phyloP scores from a whole-genome alignment of 345 rosid genomes.

The Hypericum androsaemum region DNA sequence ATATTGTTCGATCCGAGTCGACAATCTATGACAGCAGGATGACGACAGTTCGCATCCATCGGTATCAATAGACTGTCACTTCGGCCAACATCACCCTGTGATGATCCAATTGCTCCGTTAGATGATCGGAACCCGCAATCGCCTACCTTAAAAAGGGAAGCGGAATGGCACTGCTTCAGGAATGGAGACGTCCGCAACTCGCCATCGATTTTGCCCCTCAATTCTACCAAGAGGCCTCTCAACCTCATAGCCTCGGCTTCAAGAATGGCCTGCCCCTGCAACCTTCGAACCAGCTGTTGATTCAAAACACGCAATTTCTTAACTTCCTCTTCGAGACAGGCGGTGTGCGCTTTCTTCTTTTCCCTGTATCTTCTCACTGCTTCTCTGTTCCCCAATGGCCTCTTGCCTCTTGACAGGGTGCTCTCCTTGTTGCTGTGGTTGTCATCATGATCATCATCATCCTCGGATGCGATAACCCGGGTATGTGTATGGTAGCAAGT shows the following conservation, averaged over 20 bases:
- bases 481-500: slow-evolving; percentile 70
- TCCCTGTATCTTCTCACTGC: slow-evolving; percentile 76
- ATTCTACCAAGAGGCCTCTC: slow-evolving; percentile 32
- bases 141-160: slow-evolving; percentile 27
- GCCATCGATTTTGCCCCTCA: slow-evolving; percentile 42
- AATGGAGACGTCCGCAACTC: slow-evolving; percentile 43
- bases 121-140: slow-evolving; percentile 19
- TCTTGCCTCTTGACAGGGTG: slow-evolving; percentile 21
- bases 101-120: slow-evolving; percentile 9
- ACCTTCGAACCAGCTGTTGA: slow-evolving; percentile 37
- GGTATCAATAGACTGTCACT: slow-evolving; percentile 23
- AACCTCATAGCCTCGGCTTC: slow-evolving; percentile 51
- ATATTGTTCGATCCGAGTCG: slow-evolving; percentile 14
- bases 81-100: slow-evolving; percentile 19
- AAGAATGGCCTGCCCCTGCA: slow-evolving; percentile 41
- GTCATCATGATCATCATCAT: slow-evolving; percentile 30
- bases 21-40: slow-evolving; percentile 21
- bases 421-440: slow-evolving; percentile 15
- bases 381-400: slow-evolving; percentile 56
- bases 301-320: slow-evolving; percentile 36
- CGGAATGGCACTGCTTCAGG: slow-evolving; percentile 24
- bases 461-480: slow-evolving; percentile 34
- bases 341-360: slow-evolving; percentile 67
- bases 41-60: slow-evolving; percentile 24
- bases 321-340: slow-evolving; percentile 68